phyloP scores from a whole-genome alignment of 1,284 basidiomycete genomes.

The Malassezia caprae region DNA sequence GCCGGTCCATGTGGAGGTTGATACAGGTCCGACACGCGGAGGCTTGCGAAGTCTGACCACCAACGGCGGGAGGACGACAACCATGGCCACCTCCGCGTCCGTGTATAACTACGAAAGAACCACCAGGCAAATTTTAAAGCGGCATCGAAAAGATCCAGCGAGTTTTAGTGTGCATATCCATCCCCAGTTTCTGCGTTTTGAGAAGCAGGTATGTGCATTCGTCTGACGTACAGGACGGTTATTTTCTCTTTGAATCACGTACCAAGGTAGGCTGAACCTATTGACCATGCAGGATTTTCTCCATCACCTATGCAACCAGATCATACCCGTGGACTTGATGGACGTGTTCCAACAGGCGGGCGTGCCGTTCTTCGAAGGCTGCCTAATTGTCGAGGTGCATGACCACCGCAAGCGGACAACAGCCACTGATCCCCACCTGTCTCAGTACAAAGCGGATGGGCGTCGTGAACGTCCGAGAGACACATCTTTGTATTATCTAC shows the following conservation, averaged over 20 bases:
- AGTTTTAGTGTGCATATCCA: slow-evolving; percentile 40
- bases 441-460: background rate
- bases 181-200: slow-evolving; percentile 39
- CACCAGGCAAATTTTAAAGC: slow-evolving; percentile 39
- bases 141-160: slow-evolving; percentile 39
- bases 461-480: background rate
- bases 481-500: slow-evolving; percentile 26
- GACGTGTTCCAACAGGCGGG: slow-evolving; percentile 36
- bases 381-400: slow-evolving; percentile 41
- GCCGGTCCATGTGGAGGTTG: background rate
- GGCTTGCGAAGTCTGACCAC: background rate
- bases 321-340: slow-evolving; percentile 35
- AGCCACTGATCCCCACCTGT: slow-evolving; percentile 9
- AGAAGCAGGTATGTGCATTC: slow-evolving; percentile 25
- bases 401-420: slow-evolving; percentile 27
- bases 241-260: slow-evolving; percentile 41
- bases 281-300: slow-evolving; percentile 23
- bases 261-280: slow-evolving; percentile 22
- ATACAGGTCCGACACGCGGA: background rate
- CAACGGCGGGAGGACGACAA: no score
- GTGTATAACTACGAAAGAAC: slow-evolving; percentile 44
- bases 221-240: slow-evolving; percentile 24
- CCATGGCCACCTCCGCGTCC: slow-evolving; percentile 42
- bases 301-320: slow-evolving; percentile 35
- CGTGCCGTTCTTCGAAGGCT: slow-evolving; percentile 42